Evolutionary conservation across 768 basidiomycete species (phyloP).

Genomic region (Thelephora aurantiotincta): DNA sequence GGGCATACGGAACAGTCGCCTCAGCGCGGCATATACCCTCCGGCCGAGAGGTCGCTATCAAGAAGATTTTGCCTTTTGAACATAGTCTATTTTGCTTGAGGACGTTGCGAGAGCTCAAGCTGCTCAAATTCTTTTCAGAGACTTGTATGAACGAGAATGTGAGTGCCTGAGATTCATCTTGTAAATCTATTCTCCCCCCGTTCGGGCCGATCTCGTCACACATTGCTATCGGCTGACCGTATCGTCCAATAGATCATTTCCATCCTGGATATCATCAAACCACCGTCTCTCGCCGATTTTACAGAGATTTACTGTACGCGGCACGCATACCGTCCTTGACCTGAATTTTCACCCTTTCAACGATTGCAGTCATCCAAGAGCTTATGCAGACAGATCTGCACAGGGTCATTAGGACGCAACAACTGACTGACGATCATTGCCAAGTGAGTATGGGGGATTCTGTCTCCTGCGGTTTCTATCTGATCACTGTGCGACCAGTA

Average conservation of each 20-base stretch:
- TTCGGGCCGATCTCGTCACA: constrained; percentile 1
- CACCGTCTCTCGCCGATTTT: constrained; percentile 58
- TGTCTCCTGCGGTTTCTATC: not conserved
- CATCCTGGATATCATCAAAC: constrained; percentile 83
- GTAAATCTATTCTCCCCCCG: not conserved
- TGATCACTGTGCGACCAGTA: constrained; percentile 28
- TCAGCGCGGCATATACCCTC: constrained; percentile 78
- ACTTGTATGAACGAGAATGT: constrained; percentile 74
- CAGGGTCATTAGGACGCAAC: constrained; percentile 81
- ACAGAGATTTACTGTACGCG: constrained; percentile 73
- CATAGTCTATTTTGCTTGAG: constrained; percentile 84
- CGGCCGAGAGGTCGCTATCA: constrained; percentile 82
- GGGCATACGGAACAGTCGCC: constrained; percentile 83
- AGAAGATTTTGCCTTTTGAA: constrained; percentile 91
- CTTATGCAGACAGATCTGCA: constrained; percentile 88
- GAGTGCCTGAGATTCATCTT: constrained; percentile 8
- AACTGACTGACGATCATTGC: constrained; percentile 82
- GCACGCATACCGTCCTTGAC: not conserved
- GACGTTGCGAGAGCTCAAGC: constrained; percentile 84
- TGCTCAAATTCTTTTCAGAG: constrained; percentile 75
- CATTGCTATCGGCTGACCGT: not conserved
- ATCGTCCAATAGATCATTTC: constrained; percentile 67
- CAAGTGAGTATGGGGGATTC: constrained; percentile 30
- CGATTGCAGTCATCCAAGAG: constrained; percentile 56
- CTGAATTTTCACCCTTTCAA: constrained; percentile 2